A percentile compares a stretch with the other conserved stretches of the same genome.
Evolutionary conservation across 768 basidiomycete genomes (phyloP).

Genomic region (Fistulinella prunicolor): DNA sequence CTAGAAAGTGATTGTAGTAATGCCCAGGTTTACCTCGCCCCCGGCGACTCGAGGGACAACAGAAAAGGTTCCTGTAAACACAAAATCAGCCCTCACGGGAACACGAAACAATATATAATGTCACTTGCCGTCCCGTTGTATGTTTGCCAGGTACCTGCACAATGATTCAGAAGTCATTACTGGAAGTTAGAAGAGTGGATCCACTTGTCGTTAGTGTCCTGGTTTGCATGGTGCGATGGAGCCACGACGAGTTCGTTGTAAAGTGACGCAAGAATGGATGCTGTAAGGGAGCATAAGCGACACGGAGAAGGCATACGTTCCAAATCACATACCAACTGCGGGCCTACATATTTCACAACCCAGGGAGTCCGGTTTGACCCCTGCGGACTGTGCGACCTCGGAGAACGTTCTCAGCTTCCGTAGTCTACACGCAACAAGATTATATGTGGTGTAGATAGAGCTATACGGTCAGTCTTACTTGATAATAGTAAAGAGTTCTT

Average conservation of each 20-base stretch:
- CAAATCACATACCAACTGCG: constrained; percentile 42
- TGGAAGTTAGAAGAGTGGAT: neutral
- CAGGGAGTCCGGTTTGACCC: constrained; percentile 44
- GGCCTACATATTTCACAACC: constrained; percentile 80
- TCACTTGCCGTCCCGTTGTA: constrained; percentile 56
- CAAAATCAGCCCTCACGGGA: neutral
- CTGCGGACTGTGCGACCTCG: constrained; percentile 50
- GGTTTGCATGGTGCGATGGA: constrained; percentile 61
- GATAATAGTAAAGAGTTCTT: constrained; percentile 65
- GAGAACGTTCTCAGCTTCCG: constrained; percentile 57
- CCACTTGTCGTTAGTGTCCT: constrained; percentile 63
- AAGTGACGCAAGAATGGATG: constrained; percentile 43
- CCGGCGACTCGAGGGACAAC: constrained; percentile 71
- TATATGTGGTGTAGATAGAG: neutral
- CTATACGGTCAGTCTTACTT: constrained; percentile 26
- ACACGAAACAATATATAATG: neutral
- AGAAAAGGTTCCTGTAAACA: constrained; percentile 51
- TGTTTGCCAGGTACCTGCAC: constrained; percentile 60
- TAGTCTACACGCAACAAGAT: constrained; percentile 32
- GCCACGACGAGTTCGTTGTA: constrained; percentile 67
- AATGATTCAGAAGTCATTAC: neutral
- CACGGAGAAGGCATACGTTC: neutral
- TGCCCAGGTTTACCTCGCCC: constrained; percentile 46
- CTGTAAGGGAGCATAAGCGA: constrained; percentile 9
- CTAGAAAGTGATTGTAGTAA: neutral